Conservation (phyloP, 306 rosid genomes). For the Calophaca sinica region DNA sequence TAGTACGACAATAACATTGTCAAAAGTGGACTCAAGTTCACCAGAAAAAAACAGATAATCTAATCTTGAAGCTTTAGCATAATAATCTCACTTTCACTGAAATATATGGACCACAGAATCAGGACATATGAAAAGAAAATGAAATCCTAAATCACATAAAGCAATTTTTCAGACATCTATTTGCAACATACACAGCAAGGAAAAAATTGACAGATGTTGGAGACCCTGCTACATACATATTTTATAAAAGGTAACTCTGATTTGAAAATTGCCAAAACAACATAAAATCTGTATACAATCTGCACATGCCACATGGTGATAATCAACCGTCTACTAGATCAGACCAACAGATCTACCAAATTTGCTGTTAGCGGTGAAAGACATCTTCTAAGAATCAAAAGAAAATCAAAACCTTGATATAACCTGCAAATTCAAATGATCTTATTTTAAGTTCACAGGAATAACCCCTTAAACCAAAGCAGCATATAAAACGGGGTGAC, state of each 20-base stretch:
- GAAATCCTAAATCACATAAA: conserved; percentile 19
- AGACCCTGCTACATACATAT: conserved; percentile 38
- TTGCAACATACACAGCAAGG: conserved; percentile 26
- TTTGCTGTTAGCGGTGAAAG: conserved; percentile 3
- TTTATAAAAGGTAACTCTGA: conserved; percentile 32
- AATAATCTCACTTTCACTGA: conserved; percentile 22
- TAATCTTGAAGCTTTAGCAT: conserved; percentile 35
- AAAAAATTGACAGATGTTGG: conserved; percentile 34
- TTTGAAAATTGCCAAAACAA: conserved; percentile 23
- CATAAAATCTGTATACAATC: conserved; percentile 26
- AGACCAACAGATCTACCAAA: conserved; percentile 16
- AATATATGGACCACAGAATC: neutral
- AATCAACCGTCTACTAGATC: conserved; percentile 30
- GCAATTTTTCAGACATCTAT: conserved; percentile 28
- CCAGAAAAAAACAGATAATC: neutral
- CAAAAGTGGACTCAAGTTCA: neutral
- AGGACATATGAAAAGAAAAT: neutral
- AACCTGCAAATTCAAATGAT: conserved; percentile 51
- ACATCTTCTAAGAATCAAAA: conserved; percentile 10
- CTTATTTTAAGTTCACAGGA: conserved; percentile 10
- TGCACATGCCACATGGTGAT: conserved; percentile 30
- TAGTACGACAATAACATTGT: neutral
- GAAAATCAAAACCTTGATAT: conserved; percentile 50
- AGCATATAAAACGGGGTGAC: conserved; percentile 1
- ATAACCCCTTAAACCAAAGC: conserved; percentile 1